Evolutionary conservation across 768 basidiomycete genomes (phyloP).

Genomic region (Dioszegia crocea): DNA sequence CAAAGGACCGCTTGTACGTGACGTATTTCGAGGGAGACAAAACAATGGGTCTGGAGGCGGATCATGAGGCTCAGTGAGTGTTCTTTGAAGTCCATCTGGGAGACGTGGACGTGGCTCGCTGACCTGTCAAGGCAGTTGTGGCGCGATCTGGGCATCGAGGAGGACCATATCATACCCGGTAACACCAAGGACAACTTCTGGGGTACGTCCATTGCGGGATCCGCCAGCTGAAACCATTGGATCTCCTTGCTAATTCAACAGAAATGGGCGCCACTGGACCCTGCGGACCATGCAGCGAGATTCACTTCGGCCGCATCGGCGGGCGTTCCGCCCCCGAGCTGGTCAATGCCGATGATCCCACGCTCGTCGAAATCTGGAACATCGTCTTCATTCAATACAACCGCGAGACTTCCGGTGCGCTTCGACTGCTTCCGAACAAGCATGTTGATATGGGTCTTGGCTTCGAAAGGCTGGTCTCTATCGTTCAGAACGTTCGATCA

Average conservation of each 20-base stretch:
- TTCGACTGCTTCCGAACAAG: conserved; percentile 76
- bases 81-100: not conserved
- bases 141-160: conserved; percentile 80
- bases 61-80: conserved; percentile 69
- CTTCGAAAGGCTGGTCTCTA: conserved; percentile 93
- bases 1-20: conserved; percentile 87
- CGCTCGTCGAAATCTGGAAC: conserved; percentile 93
- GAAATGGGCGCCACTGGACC: conserved; percentile 99
- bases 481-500: conserved; percentile 81
- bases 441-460: conserved; percentile 99
- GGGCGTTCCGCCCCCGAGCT: conserved; percentile 85
- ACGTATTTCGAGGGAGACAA: conserved; percentile 95
- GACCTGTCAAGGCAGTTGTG: conserved; percentile 58
- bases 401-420: conserved; percentile 79
- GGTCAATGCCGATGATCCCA: conserved; percentile 91
- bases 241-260: conserved; percentile 45
- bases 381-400: conserved; percentile 99
- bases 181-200: conserved; percentile 98
- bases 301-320: conserved; percentile 94
- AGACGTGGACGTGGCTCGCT: not conserved
- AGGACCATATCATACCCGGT: conserved; percentile 86
- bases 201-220: conserved; percentile 58
- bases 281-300: conserved; percentile 93
- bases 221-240: not conserved
- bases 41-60: conserved; percentile 77